Evolutionary conservation across 139 green algal genomes (phyloP).

Genomic region (Yamagishiella unicocca): DNA sequence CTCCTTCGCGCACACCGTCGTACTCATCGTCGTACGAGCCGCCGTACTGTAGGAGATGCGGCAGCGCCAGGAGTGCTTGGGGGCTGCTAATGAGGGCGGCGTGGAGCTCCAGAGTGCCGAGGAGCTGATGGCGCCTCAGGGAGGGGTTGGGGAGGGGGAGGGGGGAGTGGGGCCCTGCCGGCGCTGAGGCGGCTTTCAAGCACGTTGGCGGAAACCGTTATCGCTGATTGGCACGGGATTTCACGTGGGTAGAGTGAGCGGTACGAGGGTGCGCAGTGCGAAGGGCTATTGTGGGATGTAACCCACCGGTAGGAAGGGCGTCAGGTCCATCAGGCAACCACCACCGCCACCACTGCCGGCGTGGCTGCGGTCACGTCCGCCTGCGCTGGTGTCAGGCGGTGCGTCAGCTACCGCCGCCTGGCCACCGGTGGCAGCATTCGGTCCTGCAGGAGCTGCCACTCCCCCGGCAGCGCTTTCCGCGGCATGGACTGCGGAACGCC

Average conservation of each 20-base stretch:
- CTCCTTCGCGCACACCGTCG: background rate
- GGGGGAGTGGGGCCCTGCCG: background rate
- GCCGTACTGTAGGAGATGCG: conserved; percentile 15
- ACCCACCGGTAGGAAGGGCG: conserved; percentile 38
- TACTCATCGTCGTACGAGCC: no score
- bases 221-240: no score
- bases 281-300: background rate
- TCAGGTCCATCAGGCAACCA: conserved; percentile 6
- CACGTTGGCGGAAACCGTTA: no score
- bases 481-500: no score
- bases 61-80: conserved; percentile 45
- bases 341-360: background rate
- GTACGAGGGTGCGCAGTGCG: background rate
- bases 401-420: no score
- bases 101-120: conserved; percentile 26
- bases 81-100: conserved; percentile 50
- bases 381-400: no score
- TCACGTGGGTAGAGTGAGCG: background rate
- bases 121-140: background rate
- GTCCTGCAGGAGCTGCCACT: no score
- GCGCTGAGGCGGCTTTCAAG: no score
- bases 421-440: no score
- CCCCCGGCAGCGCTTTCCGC: no score
- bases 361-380: no score
- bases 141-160: background rate